Evolutionary conservation across 2,329 filamentous ascomycete genomes (phyloP), one percentile per base, ranked within the genome.

Genomic region (Penicillium sp.): DNA sequence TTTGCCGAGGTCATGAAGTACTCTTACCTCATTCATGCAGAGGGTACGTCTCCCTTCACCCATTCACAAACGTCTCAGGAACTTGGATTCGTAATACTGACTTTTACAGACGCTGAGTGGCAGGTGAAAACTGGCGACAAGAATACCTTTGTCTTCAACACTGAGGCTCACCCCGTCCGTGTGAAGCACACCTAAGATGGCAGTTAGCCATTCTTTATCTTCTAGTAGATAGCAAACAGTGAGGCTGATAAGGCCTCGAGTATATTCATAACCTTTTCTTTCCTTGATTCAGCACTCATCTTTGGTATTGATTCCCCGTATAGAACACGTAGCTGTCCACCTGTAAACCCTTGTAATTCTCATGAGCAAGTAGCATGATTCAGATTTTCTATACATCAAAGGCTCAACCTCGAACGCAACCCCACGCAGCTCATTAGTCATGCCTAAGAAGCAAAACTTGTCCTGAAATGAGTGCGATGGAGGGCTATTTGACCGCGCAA

Each of bases 1-100:
- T 92, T 96, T 74, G 91, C 92, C 0, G 92, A 96, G 79, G 89
- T 92, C 63, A 73, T 96, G 74, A 96, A 96, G 82, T 96, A 96
- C 74, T 80, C 84, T 58, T 96, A 90, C 77, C 73, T 96, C 67
- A 90, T 90, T 59, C 86, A 87, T 71, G 82, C 84, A 0, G 67
- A 71, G 17, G 74, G 73, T 75, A 67, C 62, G 67, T 63, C 14
- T 14, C 1, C 43, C 41, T n/a, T 7, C 3, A 12, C 37, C 28
- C 4, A 17, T 17, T 20, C 20, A 20, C 20, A 5, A 15, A 17
- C 0, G 7, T 10, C 38, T 15, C 3, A 6, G 10, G 20, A 17
- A 45, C 2, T 14, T 2, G 20, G 20, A 39, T 12, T 37, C 43
- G 28, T 38, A 34, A 35, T 42, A 69, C 64, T 61, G 49, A 71